Conservation (phyloP, 345 rosid species). For the Dovyalis caffra region DNA sequence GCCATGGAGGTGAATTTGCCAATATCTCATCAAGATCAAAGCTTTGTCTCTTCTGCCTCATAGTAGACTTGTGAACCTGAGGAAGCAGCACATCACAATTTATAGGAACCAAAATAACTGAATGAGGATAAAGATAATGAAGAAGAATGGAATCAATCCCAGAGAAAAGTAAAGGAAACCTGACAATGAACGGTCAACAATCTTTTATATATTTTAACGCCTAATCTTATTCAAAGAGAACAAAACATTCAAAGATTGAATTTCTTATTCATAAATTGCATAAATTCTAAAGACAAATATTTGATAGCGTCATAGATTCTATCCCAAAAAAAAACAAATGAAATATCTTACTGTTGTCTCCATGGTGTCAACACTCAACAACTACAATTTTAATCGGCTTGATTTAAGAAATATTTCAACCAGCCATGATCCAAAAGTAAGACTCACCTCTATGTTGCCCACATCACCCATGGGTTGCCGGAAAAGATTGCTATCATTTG, state of each 20-base stretch:
- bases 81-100: conserved; percentile 16
- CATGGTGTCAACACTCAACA: background rate
- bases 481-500: conserved; percentile 31
- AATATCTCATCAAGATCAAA: conserved; percentile 80
- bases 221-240: background rate
- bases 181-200: background rate
- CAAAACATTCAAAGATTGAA: background rate
- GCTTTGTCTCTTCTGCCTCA: conserved; percentile 61
- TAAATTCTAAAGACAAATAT: background rate
- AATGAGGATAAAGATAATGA: background rate
- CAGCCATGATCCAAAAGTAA: conserved; percentile 7
- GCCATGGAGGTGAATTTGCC: conserved; percentile 95
- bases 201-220: background rate
- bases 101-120: background rate
- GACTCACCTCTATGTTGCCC: conserved; percentile 63
- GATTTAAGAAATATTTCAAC: background rate
- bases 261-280: background rate
- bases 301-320: background rate
- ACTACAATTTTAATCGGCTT: background rate
- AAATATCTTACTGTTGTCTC: background rate
- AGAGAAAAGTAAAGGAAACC: background rate
- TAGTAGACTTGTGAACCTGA: conserved; percentile 47
- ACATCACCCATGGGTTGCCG: conserved; percentile 65
- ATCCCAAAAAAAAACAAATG: background rate
- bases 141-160: background rate